Conservation (phyloP, 2,329 filamentous ascomycete species). For the Cladophialophora psammophila region DNA sequence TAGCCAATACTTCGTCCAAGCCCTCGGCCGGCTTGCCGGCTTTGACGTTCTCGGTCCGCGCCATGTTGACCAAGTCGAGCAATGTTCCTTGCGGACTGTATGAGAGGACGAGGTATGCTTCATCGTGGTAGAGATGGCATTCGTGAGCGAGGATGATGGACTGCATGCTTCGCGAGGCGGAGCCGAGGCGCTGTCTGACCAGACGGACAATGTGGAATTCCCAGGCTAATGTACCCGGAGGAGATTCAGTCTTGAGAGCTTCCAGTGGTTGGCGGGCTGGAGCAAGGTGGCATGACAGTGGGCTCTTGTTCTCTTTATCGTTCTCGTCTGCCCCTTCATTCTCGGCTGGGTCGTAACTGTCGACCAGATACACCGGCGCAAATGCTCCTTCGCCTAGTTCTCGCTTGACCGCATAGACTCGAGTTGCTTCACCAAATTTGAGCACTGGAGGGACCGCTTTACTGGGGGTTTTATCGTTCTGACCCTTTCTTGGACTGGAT, state of each 20-base stretch:
- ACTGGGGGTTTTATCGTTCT: conserved; percentile 63
- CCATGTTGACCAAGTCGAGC: conserved; percentile 91
- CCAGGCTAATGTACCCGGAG: conserved; percentile 73
- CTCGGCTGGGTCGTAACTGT: conserved; percentile 68
- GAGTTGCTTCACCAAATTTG: conserved; percentile 68
- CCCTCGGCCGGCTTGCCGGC: conserved; percentile 50
- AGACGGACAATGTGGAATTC: conserved; percentile 96
- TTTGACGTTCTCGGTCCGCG: conserved; percentile 70
- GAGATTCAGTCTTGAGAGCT: conserved; percentile 93
- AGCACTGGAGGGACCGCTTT: conserved; percentile 69
- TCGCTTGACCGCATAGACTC: conserved; percentile 78
- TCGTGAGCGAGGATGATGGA: conserved; percentile 86
- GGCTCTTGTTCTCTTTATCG: conserved; percentile 55
- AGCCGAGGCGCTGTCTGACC: conserved; percentile 75
- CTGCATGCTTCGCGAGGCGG: conserved; percentile 69
- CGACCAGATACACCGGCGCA: conserved; percentile 91
- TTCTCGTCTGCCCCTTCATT: conserved; percentile 54
- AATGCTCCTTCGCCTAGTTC: conserved; percentile 94
- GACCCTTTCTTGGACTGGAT: conserved; percentile 55
- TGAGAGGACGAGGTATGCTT: conserved; percentile 87
- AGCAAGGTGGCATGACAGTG: conserved; percentile 46
- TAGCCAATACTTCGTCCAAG: conserved; percentile 89
- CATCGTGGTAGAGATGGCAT: conserved; percentile 88
- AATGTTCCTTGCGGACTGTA: conserved; percentile 89
- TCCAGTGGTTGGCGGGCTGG: conserved; percentile 70